These are phyloP conservation scores for Exsudoporus frostii DNA, from an alignment of 768 basidiomycete species.

Conservation along the genomic window DNA sequence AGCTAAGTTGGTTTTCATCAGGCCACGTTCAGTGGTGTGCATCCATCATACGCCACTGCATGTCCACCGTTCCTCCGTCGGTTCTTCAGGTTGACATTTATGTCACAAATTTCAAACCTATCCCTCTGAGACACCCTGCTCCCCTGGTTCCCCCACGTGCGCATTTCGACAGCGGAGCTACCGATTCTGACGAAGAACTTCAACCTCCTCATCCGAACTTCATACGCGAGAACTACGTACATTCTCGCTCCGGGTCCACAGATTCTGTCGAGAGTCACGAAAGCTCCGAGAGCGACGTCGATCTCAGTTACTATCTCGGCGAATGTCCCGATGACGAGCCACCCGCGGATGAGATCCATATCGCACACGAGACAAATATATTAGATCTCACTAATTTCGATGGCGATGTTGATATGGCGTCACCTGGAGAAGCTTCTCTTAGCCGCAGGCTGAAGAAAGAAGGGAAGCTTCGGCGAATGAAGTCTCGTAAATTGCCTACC, in stretches of 20 bases:
- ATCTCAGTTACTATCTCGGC: slow-evolving; percentile 42
- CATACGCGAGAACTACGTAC: slow-evolving; percentile 5
- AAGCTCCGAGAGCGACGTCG: slow-evolving; percentile 35
- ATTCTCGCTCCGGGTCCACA: slow-evolving; percentile 12
- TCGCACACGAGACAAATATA: slow-evolving; percentile 46
- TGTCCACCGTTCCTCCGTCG: slow-evolving; percentile 46
- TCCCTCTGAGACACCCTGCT: slow-evolving; percentile 10
- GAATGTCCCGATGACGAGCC: slow-evolving; percentile 32
- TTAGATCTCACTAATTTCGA: slow-evolving; percentile 77
- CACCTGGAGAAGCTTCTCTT: slow-evolving; percentile 56
- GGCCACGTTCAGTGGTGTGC: slow-evolving; percentile 81
- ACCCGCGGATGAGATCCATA: slow-evolving; percentile 29
- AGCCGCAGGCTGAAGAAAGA: slow-evolving; percentile 53
- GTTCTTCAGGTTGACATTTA: slow-evolving; percentile 68
- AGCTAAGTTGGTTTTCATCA: slow-evolving; percentile 21
- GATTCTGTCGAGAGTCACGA: slow-evolving; percentile 32
- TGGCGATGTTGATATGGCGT: slow-evolving; percentile 60
- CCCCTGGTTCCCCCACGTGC: slow-evolving; percentile 10
- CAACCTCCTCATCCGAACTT: slow-evolving; percentile 36
- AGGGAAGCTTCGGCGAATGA: slow-evolving; percentile 55
- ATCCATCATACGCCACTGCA: slow-evolving; percentile 58
- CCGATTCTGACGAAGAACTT: slow-evolving; percentile 23
- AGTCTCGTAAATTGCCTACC: slow-evolving; percentile 33
- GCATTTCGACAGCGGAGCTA: slow-evolving; percentile 9
- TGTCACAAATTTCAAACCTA: slow-evolving; percentile 57